A percentile compares a stretch with the other conserved stretches of the same genome.
These are phyloP conservation scores for Curvularia lunata DNA, from an alignment of 2,329 filamentous ascomycete species.

Conservation along the genomic window DNA sequence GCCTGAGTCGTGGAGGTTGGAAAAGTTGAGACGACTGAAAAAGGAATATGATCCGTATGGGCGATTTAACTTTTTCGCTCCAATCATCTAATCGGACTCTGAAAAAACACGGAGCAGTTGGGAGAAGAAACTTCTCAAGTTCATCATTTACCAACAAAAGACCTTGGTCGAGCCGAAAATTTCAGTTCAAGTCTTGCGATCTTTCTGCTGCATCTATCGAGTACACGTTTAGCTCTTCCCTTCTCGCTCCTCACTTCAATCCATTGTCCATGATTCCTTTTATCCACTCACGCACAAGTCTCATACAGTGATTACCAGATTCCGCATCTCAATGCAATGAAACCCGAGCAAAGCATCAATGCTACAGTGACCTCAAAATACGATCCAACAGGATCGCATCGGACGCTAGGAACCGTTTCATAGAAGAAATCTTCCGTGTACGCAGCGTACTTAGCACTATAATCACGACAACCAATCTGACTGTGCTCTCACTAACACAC, in stretches of 20 bases:
- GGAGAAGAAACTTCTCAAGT: not conserved
- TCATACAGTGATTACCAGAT: not conserved
- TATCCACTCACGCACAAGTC: not conserved
- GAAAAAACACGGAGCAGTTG: not conserved
- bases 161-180: not conserved
- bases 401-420: not conserved
- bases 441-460: too few relatives aligned
- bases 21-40: slow-evolving; percentile 43
- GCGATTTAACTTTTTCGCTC: slow-evolving; percentile 39
- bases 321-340: not conserved
- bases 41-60: slow-evolving; percentile 42
- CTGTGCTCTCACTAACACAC: not conserved
- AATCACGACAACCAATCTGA: not conserved
- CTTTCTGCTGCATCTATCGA: not conserved
- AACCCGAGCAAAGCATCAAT: not conserved
- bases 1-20: slow-evolving; percentile 42
- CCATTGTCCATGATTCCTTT: not conserved
- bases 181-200: not conserved
- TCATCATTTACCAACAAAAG: not conserved
- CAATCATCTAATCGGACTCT: slow-evolving; percentile 17
- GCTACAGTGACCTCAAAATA: not conserved
- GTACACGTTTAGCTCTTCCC: not conserved
- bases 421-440: not conserved
- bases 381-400: not conserved
- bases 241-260: not conserved